These are phyloP conservation scores for Spizellomyces sp. DNA, from an alignment of 192 early-diverging fungal genomes.

Conservation along the genomic window DNA sequence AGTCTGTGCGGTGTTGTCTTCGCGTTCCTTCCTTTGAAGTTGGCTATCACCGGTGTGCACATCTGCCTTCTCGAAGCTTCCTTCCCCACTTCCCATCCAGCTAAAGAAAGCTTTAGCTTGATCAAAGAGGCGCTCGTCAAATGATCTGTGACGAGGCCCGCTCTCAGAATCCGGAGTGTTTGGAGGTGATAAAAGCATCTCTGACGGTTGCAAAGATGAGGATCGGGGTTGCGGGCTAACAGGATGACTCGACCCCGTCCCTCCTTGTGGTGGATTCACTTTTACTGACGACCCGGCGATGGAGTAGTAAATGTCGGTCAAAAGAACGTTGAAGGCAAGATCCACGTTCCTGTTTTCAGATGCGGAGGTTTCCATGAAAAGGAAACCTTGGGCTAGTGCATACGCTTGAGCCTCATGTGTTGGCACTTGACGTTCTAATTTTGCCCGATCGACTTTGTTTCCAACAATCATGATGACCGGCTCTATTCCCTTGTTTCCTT, in stretches of 20 bases:
- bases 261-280: neutral
- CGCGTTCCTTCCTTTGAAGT: too few species aligned
- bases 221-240: conserved; percentile 1
- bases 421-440: conserved; percentile 22
- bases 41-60: too few species aligned
- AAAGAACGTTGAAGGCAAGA: conserved; percentile 38
- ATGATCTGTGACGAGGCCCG: neutral
- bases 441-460: conserved; percentile 71
- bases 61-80: too few species aligned
- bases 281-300: neutral
- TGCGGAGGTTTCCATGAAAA: conserved; percentile 42
- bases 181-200: conserved; percentile 1
- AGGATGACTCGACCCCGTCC: neutral
- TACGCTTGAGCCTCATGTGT: conserved; percentile 38
- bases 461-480: conserved; percentile 95
- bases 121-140: conserved; percentile 4
- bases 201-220: neutral
- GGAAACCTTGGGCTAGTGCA: conserved; percentile 37
- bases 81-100: neutral
- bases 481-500: conserved; percentile 73
- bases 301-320: conserved; percentile 37
- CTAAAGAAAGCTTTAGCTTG: conserved; percentile 1
- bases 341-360: conserved; percentile 33
- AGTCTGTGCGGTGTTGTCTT: too few species aligned
- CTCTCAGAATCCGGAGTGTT: neutral